Conservation (phyloP, 2,329 filamentous ascomycete genomes). For the Helotiales sp. region DNA sequence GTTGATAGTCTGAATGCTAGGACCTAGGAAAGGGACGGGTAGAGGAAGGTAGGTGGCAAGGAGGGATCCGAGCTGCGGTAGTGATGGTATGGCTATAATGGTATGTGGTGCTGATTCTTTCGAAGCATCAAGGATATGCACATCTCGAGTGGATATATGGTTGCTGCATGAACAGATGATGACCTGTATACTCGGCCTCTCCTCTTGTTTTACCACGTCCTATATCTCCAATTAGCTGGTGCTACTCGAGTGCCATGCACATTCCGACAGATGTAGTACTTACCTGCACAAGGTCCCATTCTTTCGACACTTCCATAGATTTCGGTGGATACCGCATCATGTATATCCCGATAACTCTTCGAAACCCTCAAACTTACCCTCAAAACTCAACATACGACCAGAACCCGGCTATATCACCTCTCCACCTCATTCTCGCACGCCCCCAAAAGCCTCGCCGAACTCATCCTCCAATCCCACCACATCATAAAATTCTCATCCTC, state of each 20-base stretch:
- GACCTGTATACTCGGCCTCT: slow-evolving; percentile 5
- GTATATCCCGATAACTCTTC: too few relatives aligned
- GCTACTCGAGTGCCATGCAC: background rate
- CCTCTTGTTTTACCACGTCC: background rate
- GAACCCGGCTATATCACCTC: background rate
- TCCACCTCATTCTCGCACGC: background rate
- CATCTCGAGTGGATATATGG: background rate
- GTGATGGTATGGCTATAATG: background rate
- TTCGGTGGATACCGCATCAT: background rate
- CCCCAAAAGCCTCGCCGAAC: background rate
- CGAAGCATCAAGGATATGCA: slow-evolving; percentile 4
- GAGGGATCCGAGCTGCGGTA: background rate
- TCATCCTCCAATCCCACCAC: background rate
- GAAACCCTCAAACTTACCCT: too few relatives aligned
- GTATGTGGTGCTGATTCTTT: background rate
- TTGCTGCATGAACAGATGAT: slow-evolving; percentile 14
- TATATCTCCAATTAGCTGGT: background rate
- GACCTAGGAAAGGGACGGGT: background rate
- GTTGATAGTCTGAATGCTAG: background rate
- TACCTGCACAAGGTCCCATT: background rate
- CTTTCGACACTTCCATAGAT: background rate
- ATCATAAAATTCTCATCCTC: background rate
- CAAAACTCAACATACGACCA: background rate
- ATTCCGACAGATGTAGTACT: background rate
- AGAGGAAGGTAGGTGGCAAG: background rate